phyloP scores from a whole-genome alignment of 176 grass and related monocot genomes.

The Tuctoria greenei region DNA sequence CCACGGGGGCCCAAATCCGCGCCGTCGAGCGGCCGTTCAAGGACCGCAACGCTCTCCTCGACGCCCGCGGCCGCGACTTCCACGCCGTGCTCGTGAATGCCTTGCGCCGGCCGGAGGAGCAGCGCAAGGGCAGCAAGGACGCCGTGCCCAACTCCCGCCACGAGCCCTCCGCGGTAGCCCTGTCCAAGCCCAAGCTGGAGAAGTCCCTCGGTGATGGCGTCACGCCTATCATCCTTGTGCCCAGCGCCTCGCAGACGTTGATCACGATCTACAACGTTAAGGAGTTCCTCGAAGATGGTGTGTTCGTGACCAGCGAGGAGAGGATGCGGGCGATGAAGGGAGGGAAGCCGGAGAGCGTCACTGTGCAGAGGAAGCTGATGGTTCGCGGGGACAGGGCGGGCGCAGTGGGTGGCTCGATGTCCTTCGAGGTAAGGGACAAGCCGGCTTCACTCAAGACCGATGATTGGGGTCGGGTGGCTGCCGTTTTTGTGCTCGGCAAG shows the following conservation, averaged over 20 bases:
- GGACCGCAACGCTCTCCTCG: conserved; percentile 73
- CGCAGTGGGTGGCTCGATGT: conserved; percentile 32
- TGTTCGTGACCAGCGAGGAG: conserved; percentile 80
- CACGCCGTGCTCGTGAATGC: conserved; percentile 47
- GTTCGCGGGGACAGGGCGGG: conserved; percentile 56
- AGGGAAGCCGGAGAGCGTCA: conserved; percentile 78
- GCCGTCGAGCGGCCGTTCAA: conserved; percentile 71
- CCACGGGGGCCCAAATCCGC: conserved; percentile 37
- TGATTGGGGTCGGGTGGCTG: conserved; percentile 80
- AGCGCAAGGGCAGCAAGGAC: conserved; percentile 70
- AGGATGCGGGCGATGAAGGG: conserved; percentile 79
- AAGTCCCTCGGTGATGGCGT: conserved; percentile 59
- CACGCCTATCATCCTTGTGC: conserved; percentile 92
- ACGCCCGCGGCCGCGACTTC: conserved; percentile 89
- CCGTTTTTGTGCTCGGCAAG: conserved; percentile 92
- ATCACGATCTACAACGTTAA: conserved; percentile 93
- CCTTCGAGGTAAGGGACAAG: conserved; percentile 92
- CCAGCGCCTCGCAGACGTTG: conserved; percentile 89
- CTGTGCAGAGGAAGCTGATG: conserved; percentile 90
- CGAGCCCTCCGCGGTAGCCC: conserved; percentile 25
- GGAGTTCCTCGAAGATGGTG: conserved; percentile 87
- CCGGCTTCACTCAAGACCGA: conserved; percentile 66
- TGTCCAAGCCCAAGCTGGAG: conserved; percentile 45
- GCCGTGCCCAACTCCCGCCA: conserved; percentile 43
- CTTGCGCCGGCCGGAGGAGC: conserved; percentile 68